Base-by-base conservation (phyloP, 2,329 filamentous ascomycete genomes). In the Macrophomina pseudophaseolina region DNA sequence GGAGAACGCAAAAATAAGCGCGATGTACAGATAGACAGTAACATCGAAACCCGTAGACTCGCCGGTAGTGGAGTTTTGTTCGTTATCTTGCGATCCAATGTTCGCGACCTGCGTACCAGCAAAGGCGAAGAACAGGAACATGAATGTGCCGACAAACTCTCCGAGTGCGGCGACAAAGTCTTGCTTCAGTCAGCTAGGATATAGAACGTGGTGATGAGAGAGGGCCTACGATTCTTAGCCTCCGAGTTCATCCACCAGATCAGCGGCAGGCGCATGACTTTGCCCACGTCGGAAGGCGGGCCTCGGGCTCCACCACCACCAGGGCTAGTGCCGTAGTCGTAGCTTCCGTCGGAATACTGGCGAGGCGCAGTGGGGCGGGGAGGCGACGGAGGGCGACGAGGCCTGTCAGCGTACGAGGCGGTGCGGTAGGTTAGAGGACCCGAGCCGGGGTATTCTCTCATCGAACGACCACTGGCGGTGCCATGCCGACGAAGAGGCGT, bases 81-180 rank as follows among this genome's bases (percentile, higher is more conserved):
- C 69, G 68, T 11, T 72, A 71, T 62, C 18, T 28, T 49, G 38
- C 7, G 70, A 72, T 14, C 71, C 72, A 23, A 74, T 73, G 52
- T 78, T 79, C 28, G 78, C 77, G 5, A 79, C 76, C 42, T 75
- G 73, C 0, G 77, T 79, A 4, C 76, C 78, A 1, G 75, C 76
- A 65, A 76, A 80, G 0, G 78, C 77, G 48, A 79, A 78, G 72
- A 79, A 80, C 4, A 80, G 71, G 60, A 80, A 80, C 75, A 79
- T 74, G 66, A 78, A 78, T 1, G 78, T 80, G 3, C 78, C 78
- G 3, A 75, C 74, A 32, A 80, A 78, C 49, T 80, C 78, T 12
- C 77, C 75, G 1, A 73, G 58, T 3, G 72, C 71, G 1, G 78
- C 77, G 9, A 80, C 76, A 2, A 78, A 58, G 63, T 78, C 75